Evolutionary conservation across 768 basidiomycete genomes (phyloP).

Genomic region (Boletales sp.): DNA sequence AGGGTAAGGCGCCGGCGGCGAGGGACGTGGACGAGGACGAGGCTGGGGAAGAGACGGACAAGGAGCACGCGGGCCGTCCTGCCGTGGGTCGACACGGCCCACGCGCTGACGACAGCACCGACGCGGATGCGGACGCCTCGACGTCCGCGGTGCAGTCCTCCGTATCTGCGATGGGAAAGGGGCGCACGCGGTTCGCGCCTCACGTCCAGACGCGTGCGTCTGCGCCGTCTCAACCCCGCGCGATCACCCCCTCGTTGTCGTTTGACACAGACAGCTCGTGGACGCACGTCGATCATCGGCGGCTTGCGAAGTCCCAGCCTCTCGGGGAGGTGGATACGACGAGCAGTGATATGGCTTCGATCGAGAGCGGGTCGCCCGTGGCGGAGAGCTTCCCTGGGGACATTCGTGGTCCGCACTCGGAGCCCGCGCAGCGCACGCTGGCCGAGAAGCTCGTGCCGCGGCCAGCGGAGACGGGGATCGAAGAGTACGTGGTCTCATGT

Average conservation of each 20-base stretch:
- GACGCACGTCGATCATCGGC: constrained; percentile 63
- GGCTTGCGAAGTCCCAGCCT: constrained; percentile 8
- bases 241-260: constrained; percentile 16
- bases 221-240: constrained; percentile 12
- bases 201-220: constrained; percentile 12
- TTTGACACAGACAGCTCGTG: constrained; percentile 59
- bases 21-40: neutral
- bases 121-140: constrained; percentile 4
- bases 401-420: constrained; percentile 25
- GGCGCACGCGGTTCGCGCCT: constrained; percentile 10
- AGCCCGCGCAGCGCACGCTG: constrained; percentile 40
- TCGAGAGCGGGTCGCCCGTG: constrained; percentile 41
- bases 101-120: constrained; percentile 15
- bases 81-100: too few relatives aligned
- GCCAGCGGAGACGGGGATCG: constrained; percentile 60
- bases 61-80: neutral
- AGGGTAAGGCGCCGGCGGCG: constrained; percentile 9
- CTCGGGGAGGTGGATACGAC: constrained; percentile 29
- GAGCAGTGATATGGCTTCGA: constrained; percentile 52
- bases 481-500: constrained; percentile 48
- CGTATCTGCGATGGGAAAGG: neutral
- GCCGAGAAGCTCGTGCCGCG: constrained; percentile 66
- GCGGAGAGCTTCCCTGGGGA: constrained; percentile 30
- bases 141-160: neutral
- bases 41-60: neutral